phyloP scores from a whole-genome alignment of 768 basidiomycete genomes.

The Boletus eberwhitei region DNA sequence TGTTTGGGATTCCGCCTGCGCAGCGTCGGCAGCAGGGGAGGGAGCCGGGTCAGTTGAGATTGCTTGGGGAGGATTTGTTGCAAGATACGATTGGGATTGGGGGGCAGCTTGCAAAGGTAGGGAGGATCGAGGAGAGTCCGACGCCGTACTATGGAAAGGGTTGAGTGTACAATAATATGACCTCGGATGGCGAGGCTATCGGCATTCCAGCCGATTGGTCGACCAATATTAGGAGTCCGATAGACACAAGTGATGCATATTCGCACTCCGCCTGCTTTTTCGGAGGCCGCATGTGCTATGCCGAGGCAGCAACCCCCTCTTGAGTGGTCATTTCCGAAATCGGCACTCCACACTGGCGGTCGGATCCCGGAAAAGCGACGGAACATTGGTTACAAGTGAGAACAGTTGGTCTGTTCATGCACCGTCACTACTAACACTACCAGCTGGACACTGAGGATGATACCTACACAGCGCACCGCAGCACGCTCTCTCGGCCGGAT shows the following conservation, averaged over 20 bases:
- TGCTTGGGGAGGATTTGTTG: slow-evolving; percentile 62
- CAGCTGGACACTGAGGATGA: slow-evolving; percentile 18
- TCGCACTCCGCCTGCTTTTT: too few relatives aligned
- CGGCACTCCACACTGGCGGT: too few relatives aligned
- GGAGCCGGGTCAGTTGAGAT: slow-evolving; percentile 38
- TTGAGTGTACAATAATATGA: too few relatives aligned
- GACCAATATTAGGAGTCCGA: too few relatives aligned
- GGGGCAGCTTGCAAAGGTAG: slow-evolving; percentile 44
- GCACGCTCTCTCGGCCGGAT: slow-evolving; percentile 24
- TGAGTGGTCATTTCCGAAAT: too few relatives aligned
- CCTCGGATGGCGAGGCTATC: too few relatives aligned
- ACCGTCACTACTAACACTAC: not conserved
- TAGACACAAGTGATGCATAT: too few relatives aligned
- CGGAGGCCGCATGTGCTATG: too few relatives aligned
- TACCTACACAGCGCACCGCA: slow-evolving; percentile 29
- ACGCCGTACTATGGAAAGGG: slow-evolving; percentile 43
- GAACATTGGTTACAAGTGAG: slow-evolving; percentile 16
- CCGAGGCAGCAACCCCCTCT: too few relatives aligned
- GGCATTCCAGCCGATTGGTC: too few relatives aligned
- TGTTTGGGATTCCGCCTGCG: slow-evolving; percentile 66
- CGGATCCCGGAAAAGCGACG: slow-evolving; percentile 19
- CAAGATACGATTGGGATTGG: slow-evolving; percentile 65
- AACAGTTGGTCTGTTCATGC: not conserved
- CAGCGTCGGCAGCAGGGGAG: slow-evolving; percentile 35
- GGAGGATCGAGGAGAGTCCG: slow-evolving; percentile 61